phyloP scores from a whole-genome alignment of 106 monocot species.

The Gastrodia elata region DNA sequence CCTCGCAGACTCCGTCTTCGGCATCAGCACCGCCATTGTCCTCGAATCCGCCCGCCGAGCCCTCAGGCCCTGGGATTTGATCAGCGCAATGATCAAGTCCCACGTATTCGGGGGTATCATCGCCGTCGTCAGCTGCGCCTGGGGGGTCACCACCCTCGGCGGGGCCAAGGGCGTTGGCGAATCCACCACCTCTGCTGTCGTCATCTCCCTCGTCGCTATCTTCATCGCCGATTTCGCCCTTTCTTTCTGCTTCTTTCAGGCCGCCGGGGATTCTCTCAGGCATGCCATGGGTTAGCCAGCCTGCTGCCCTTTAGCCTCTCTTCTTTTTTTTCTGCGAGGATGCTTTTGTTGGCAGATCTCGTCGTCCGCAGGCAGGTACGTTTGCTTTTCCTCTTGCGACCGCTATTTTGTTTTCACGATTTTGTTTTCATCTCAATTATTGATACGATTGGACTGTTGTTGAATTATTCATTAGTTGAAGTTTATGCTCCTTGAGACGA shows the following conservation, averaged over 20 bases:
- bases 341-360: not conserved
- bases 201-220: constrained; percentile 57
- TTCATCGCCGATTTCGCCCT: constrained; percentile 83
- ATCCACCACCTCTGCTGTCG: constrained; percentile 68
- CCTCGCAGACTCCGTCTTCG: constrained; percentile 59
- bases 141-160: constrained; percentile 76
- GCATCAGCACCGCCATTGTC: constrained; percentile 67
- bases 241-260: constrained; percentile 79
- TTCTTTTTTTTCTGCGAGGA: not conserved
- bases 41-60: constrained; percentile 64
- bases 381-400: not conserved
- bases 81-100: constrained; percentile 80
- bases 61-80: constrained; percentile 63
- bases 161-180: constrained; percentile 79
- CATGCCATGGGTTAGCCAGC: constrained; percentile 64
- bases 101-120: constrained; percentile 77
- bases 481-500: not conserved
- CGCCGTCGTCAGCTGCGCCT: constrained; percentile 79
- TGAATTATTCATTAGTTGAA: not conserved
- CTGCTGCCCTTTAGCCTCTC: not conserved
- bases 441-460: not conserved
- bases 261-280: constrained; percentile 86
- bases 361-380: not conserved
- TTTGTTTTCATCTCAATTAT: constrained; percentile 1
- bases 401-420: too few relatives aligned